phyloP scores from a whole-genome alignment of 106 monocot species.

The Phalaenopsis aphrodite region DNA sequence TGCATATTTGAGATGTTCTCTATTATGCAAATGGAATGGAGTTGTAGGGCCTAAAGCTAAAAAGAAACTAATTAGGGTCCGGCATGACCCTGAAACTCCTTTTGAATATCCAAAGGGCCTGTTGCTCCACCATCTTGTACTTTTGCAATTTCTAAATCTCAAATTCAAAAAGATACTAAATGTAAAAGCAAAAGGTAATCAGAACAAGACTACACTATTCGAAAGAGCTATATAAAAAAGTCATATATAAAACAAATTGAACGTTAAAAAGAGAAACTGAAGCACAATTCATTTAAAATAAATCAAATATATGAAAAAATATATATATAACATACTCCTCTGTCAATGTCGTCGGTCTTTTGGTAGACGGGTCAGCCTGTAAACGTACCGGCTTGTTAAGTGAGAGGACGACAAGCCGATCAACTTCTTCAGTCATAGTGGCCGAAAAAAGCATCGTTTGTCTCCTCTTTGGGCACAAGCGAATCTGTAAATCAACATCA shows the following conservation, averaged over 20 bases:
- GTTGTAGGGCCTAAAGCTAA: not conserved
- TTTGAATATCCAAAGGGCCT: not conserved
- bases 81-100: not conserved
- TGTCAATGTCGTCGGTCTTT: conserved; percentile 78
- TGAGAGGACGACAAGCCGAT: conserved; percentile 80
- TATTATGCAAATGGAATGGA: not conserved
- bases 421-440: conserved; percentile 99
- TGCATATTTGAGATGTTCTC: not conserved
- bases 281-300: not conserved
- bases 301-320: conserved; percentile 3
- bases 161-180: not conserved
- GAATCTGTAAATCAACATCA: conserved; percentile 39
- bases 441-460: conserved; percentile 99
- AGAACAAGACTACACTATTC: not conserved
- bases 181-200: not conserved
- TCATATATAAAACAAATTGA: not conserved
- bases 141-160: not conserved
- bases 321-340: conserved; percentile 60
- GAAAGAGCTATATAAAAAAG: not conserved
- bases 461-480: conserved; percentile 75
- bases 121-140: not conserved
- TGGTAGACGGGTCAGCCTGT: conserved; percentile 87
- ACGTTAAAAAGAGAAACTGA: not conserved
- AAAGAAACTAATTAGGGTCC: not conserved
- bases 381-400: conserved; percentile 81